Evolutionary conservation across 1,284 basidiomycete genomes (phyloP).

Genomic region (Ustilago shanxiensis): DNA sequence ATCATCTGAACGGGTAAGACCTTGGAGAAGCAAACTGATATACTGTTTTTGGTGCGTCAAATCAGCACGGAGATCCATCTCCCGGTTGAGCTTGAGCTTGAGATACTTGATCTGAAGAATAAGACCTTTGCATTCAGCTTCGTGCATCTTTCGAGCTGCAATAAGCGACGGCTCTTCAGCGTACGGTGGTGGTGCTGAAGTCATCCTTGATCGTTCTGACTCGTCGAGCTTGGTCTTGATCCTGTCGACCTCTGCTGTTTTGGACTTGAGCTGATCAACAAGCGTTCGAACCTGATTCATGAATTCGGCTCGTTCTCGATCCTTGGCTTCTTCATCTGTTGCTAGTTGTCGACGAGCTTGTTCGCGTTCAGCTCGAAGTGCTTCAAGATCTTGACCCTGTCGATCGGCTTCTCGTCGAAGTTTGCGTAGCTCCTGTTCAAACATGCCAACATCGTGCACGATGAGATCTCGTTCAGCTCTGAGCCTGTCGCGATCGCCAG

Average conservation of each 20-base stretch:
- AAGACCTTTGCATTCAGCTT: conserved; percentile 86
- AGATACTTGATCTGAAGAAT: conserved; percentile 90
- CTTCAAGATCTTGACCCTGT: conserved; percentile 53
- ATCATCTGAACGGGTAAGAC: conserved; percentile 27
- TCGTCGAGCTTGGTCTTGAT: conserved; percentile 45
- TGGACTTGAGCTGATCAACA: conserved; percentile 41
- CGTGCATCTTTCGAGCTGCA: conserved; percentile 74
- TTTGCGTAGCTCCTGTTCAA: conserved; percentile 50
- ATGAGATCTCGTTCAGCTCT: conserved; percentile 48
- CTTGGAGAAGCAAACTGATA: conserved; percentile 38
- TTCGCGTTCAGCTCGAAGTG: conserved; percentile 42
- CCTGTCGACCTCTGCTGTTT: conserved; percentile 30
- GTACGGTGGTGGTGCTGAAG: conserved; percentile 20
- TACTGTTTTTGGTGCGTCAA: conserved; percentile 83
- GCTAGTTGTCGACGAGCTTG: conserved; percentile 23
- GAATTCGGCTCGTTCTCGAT: conserved; percentile 31
- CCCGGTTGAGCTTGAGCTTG: conserved; percentile 89
- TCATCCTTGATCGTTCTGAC: conserved; percentile 16
- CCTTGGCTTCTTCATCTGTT: conserved; percentile 25
- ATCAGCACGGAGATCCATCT: conserved; percentile 83
- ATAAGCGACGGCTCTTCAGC: conserved; percentile 25
- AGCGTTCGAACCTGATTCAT: conserved; percentile 33
- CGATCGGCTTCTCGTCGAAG: conserved; percentile 48
- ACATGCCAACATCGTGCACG: conserved; percentile 51
- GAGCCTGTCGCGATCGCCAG: conserved; percentile 52